Conservation (phyloP, 2,329 filamentous ascomycete species). For the Fusarium torreyae region DNA sequence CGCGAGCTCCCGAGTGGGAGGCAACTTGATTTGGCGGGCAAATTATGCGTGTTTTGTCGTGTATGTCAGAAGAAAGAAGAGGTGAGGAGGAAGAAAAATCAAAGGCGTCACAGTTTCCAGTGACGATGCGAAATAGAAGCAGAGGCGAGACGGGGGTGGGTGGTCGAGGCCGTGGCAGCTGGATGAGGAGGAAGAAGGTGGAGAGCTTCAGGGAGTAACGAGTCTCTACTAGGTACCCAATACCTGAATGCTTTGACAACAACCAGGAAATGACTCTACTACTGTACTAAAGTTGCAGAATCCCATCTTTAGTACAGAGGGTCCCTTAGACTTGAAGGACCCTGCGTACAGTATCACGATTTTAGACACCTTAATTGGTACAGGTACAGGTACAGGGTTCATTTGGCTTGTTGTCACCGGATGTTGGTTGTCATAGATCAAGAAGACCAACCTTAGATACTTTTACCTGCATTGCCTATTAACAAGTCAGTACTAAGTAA, state of each 20-base stretch:
- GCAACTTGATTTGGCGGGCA: neutral
- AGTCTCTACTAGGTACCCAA: slow-evolving; percentile 28
- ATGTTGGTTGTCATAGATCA: neutral
- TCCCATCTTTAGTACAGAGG: slow-evolving; percentile 22
- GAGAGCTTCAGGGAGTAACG: neutral
- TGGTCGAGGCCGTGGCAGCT: neutral
- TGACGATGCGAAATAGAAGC: slow-evolving; percentile 8
- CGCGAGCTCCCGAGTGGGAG: slow-evolving; percentile 31
- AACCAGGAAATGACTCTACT: slow-evolving; percentile 10
- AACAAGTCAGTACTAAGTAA: neutral
- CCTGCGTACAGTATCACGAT: slow-evolving; percentile 27
- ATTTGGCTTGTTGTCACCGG: slow-evolving; percentile 2
- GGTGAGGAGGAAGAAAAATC: slow-evolving; percentile 17
- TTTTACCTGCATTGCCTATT: too few relatives aligned
- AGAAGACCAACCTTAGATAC: neutral
- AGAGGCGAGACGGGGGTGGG: slow-evolving; percentile 12
- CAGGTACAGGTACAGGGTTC: slow-evolving; percentile 11
- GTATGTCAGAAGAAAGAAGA: neutral
- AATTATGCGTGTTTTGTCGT: neutral
- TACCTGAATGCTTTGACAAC: slow-evolving; percentile 25
- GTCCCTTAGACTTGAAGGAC: slow-evolving; percentile 37
- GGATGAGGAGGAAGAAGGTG: neutral
- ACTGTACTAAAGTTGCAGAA: slow-evolving; percentile 6
- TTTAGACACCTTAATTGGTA: slow-evolving; percentile 4
- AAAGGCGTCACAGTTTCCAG: slow-evolving; percentile 36